Percentiles rank a stretch among this genome's conserved stretches.
These are phyloP conservation scores for Binderoboletus segoi DNA, from an alignment of 1,284 basidiomycete species.

Conservation along the genomic window DNA sequence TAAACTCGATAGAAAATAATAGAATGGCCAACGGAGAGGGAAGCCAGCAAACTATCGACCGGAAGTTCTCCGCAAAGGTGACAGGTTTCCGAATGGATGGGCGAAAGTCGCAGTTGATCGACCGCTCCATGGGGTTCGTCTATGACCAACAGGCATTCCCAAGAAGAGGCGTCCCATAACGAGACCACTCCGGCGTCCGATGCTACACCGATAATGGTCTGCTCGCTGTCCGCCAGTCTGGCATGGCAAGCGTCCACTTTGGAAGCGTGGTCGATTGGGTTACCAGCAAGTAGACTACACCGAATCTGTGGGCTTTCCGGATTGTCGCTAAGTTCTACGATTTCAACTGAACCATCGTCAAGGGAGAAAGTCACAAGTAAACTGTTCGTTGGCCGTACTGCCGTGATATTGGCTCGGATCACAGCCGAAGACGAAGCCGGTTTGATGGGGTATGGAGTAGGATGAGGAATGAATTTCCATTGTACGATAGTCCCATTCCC, in stretches of 20 bases:
- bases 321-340: slow-evolving; percentile 52
- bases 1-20: slow-evolving; percentile 65
- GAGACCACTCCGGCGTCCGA: slow-evolving; percentile 70
- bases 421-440: slow-evolving; percentile 50
- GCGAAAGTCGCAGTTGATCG: slow-evolving; percentile 54
- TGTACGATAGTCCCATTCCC: slow-evolving; percentile 58
- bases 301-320: slow-evolving; percentile 38
- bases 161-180: slow-evolving; percentile 66
- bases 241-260: slow-evolving; percentile 54
- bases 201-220: slow-evolving; percentile 60
- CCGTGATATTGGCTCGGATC: slow-evolving; percentile 50
- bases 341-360: slow-evolving; percentile 64
- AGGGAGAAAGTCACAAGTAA: slow-evolving; percentile 60
- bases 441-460: slow-evolving; percentile 44
- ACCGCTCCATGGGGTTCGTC: slow-evolving; percentile 60
- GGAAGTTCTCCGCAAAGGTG: slow-evolving; percentile 68
- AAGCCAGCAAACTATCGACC: slow-evolving; percentile 60
- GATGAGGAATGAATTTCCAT: slow-evolving; percentile 49
- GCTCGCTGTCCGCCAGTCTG: slow-evolving; percentile 50
- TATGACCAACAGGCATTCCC: slow-evolving; percentile 60
- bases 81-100: slow-evolving; percentile 56
- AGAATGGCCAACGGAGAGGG: slow-evolving; percentile 61
- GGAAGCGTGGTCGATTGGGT: slow-evolving; percentile 53
- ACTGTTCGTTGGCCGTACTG: slow-evolving; percentile 46
- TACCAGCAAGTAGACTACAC: slow-evolving; percentile 60